These are phyloP conservation scores for Boletus edulis DNA, from an alignment of 768 basidiomycete genomes.

Conservation along the genomic window DNA sequence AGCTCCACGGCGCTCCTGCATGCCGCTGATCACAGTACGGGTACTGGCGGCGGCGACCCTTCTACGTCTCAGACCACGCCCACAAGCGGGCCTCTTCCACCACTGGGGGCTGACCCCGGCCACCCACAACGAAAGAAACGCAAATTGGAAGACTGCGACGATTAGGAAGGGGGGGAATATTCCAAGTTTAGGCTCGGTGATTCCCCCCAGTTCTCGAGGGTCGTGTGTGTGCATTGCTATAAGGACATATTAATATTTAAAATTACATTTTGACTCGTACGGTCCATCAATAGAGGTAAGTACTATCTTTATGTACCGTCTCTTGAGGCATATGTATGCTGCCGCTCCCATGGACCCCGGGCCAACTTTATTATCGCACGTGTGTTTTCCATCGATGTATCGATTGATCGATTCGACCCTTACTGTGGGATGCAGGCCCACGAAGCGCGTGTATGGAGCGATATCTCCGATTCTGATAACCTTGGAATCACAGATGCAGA, in stretches of 20 bases:
- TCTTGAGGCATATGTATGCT: neutral
- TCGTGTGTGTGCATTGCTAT: neutral
- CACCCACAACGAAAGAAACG: constrained; percentile 21
- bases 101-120: neutral
- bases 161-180: neutral
- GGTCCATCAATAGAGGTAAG: neutral
- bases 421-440: neutral
- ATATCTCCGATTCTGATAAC: neutral
- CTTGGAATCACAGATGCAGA: neutral
- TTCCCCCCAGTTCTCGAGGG: neutral
- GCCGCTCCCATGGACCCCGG: neutral
- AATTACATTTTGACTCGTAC: neutral
- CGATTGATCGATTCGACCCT: neutral
- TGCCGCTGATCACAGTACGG: neutral
- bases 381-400: neutral
- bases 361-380: neutral
- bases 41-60: neutral
- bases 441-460: no score
- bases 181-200: neutral
- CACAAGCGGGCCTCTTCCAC: no score
- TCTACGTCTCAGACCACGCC: neutral
- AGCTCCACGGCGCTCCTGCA: neutral
- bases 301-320: neutral
- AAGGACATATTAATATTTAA: neutral
- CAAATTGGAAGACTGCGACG: constrained; percentile 15